Conservation (phyloP, 1,284 basidiomycete species). For the Sporisorium sorghi region DNA sequence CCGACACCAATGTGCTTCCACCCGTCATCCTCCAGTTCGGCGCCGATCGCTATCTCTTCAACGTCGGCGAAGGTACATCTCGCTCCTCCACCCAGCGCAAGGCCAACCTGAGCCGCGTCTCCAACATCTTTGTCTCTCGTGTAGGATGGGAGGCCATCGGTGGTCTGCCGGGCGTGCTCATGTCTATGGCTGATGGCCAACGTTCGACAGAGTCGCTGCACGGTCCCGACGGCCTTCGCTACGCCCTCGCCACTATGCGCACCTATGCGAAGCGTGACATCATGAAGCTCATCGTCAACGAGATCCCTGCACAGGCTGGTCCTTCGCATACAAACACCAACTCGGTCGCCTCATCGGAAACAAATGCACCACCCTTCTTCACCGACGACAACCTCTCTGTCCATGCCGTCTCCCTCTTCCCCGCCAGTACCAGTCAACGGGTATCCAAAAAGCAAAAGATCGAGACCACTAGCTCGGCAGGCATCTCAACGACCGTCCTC, state of each 20-base stretch:
- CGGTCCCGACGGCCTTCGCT: slow-evolving; percentile 79
- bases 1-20: slow-evolving; percentile 79
- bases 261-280: slow-evolving; percentile 54
- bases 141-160: slow-evolving; percentile 73
- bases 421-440: slow-evolving; percentile 34
- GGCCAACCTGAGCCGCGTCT: slow-evolving; percentile 76
- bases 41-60: slow-evolving; percentile 84
- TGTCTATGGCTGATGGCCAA: slow-evolving; percentile 82
- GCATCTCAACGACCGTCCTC: slow-evolving; percentile 10
- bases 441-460: slow-evolving; percentile 36
- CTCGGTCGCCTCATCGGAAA: slow-evolving; percentile 24
- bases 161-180: slow-evolving; percentile 76
- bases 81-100: slow-evolving; percentile 79
- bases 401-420: slow-evolving; percentile 75
- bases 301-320: slow-evolving; percentile 20
- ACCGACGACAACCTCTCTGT: slow-evolving; percentile 77
- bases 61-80: slow-evolving; percentile 83
- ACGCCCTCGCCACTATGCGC: slow-evolving; percentile 77
- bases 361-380: slow-evolving; percentile 72
- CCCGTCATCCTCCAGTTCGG: slow-evolving; percentile 81
- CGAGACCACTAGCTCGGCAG: background rate
- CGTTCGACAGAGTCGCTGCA: slow-evolving; percentile 75
- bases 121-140: slow-evolving; percentile 80
- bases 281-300: slow-evolving; percentile 47
- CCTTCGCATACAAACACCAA: slow-evolving; percentile 22